Evolutionary conservation across 2,329 filamentous ascomycete genomes (phyloP).

Genomic region (Davidsoniella eucalypti): DNA sequence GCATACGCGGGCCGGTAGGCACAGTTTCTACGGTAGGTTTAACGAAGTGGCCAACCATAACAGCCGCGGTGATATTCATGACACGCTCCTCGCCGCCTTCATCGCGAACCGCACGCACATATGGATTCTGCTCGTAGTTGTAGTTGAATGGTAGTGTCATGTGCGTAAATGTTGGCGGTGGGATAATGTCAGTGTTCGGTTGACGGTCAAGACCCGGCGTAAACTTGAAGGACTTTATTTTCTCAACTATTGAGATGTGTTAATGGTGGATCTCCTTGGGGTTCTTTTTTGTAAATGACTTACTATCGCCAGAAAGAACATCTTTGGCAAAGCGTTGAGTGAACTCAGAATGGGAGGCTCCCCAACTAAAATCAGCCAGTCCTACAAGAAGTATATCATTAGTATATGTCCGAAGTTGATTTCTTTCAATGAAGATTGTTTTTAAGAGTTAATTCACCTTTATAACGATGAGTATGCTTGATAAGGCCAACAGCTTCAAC

Average conservation of each 20-base stretch:
- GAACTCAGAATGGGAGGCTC: slow-evolving; percentile 50
- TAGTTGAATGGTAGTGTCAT: slow-evolving; percentile 60
- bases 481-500: slow-evolving; percentile 58
- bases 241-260: slow-evolving; percentile 25
- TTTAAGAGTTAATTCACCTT: slow-evolving; percentile 30
- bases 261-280: background rate
- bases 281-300: slow-evolving; percentile 7
- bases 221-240: slow-evolving; percentile 47
- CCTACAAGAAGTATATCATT: slow-evolving; percentile 21
- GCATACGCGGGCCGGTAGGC: slow-evolving; percentile 41
- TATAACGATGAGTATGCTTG: slow-evolving; percentile 70
- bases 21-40: slow-evolving; percentile 45
- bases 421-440: too few relatives aligned
- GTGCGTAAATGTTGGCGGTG: slow-evolving; percentile 63
- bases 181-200: slow-evolving; percentile 53
- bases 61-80: slow-evolving; percentile 43
- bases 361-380: slow-evolving; percentile 75
- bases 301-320: slow-evolving; percentile 56
- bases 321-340: slow-evolving; percentile 54
- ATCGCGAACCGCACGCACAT: slow-evolving; percentile 47
- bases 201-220: slow-evolving; percentile 42
- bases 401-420: background rate
- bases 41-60: slow-evolving; percentile 42
- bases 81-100: slow-evolving; percentile 33
- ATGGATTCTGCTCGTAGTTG: slow-evolving; percentile 74